Conservation (phyloP, 345 rosid genomes). For the Eucalyptus cloeziana region DNA sequence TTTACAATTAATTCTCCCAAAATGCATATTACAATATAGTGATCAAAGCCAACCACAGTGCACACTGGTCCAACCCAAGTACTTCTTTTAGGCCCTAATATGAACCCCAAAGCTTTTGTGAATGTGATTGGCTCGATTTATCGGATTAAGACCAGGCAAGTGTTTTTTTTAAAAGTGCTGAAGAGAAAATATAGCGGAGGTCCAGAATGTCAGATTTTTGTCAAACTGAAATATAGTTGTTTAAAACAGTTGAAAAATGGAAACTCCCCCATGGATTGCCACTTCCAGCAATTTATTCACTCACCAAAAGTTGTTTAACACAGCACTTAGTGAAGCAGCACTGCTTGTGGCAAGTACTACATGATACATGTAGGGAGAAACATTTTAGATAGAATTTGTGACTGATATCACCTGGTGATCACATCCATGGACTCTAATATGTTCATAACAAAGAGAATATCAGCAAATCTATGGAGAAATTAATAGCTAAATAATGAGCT, state of each 20-base stretch:
- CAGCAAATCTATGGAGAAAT: not conserved
- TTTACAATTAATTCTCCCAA: not conserved
- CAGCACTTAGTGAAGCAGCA: not conserved
- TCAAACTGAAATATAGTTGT: not conserved
- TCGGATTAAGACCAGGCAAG: not conserved
- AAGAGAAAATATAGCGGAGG: not conserved
- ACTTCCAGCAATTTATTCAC: not conserved
- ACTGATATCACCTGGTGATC: not conserved
- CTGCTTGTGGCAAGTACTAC: not conserved
- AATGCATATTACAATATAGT: not conserved
- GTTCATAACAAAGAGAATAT: not conserved
- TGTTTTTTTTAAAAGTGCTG: not conserved
- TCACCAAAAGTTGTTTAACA: not conserved
- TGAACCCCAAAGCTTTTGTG: not conserved
- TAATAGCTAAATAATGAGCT: not conserved
- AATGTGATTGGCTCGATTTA: not conserved
- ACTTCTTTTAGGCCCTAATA: not conserved
- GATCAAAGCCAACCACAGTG: not conserved
- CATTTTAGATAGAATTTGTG: not conserved
- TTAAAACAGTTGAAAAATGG: not conserved
- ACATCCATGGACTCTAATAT: not conserved
- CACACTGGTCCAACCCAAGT: not conserved
- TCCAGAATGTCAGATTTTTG: not conserved
- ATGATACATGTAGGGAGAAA: not conserved
- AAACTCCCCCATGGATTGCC: not conserved